Evolutionary conservation across 768 basidiomycete genomes (phyloP), one percentile per base, ranked within the genome.

Genomic region (Suillus alpinus): DNA sequence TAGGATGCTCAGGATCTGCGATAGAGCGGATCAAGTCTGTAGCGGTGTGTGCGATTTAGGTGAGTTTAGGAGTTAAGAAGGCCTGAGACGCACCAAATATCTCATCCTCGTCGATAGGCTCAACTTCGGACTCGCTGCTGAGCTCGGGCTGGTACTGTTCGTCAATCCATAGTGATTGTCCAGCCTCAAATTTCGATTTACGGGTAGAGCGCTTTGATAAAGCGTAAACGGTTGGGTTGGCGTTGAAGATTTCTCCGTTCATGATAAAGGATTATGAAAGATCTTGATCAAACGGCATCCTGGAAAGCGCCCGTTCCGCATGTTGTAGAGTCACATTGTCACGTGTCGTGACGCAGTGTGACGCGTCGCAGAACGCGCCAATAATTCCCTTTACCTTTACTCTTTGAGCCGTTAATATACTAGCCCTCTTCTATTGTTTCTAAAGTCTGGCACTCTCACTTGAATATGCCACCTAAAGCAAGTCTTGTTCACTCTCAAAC

Each of bases 1-100:
- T 90, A 5, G 94, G 92, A 73, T 99, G 95, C 71, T 99, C 97
- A 2, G 96, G 96, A 69, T 98, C 96, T 57, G 89, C 89, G 49
- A 98, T 98, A 4, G 87, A 89, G 59, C 95, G 85, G 57, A 99
- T 89, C 20, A 98, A 83, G 65, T 97, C 96, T 97, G 64, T 13
- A 39, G 31, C 58, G 31, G 32, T 61, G 36, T 56, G 13, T 3
- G 50, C 41, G 47, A 10, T n/a, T 62, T 43, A 59, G 49, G n/a
- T 59, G n/a, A 63, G 10, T 55, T 52, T 57, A 34, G 26, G 16
- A 43, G 55, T 57, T 1, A 10, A 23, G 26, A 34, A 34, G 47
- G 44, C 44, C 34, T 56, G 20, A 1, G 14, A 65, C 75, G 53
- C 66, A 96, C 95, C 96, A 68, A 90, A 98, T 55, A 98, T 86